Conservation (phyloP, 2,329 filamentous ascomycete species). For the Penicillium sp. region DNA sequence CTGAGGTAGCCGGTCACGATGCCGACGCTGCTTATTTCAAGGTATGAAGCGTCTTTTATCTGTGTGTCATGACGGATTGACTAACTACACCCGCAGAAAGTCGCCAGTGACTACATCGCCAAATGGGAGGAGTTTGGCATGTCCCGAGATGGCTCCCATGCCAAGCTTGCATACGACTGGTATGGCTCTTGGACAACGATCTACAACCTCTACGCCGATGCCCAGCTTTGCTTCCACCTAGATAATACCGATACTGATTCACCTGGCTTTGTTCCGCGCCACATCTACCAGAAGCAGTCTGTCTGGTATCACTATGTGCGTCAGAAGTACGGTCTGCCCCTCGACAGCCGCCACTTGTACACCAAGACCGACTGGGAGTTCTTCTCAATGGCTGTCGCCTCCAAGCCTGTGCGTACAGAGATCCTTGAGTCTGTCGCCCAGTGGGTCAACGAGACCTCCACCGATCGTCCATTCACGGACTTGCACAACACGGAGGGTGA, state of each 20-base stretch:
- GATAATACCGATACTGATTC: conserved; percentile 43
- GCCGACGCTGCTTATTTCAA: conserved; percentile 59
- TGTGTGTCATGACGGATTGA: background rate
- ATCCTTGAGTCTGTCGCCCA: conserved; percentile 71
- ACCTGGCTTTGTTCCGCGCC: conserved; percentile 65
- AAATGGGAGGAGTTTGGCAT: conserved; percentile 72
- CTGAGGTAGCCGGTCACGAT: conserved; percentile 58
- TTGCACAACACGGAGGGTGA: conserved; percentile 76
- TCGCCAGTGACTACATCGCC: conserved; percentile 64
- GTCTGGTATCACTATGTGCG: conserved; percentile 76
- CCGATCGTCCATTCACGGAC: conserved; percentile 75
- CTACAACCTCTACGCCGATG: conserved; percentile 81
- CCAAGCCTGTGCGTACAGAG: conserved; percentile 63
- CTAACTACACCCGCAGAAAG: conserved; percentile 41
- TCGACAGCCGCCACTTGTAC: conserved; percentile 79
- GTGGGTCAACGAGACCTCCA: conserved; percentile 82
- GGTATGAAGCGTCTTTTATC: conserved; percentile 22
- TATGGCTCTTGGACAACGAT: conserved; percentile 79
- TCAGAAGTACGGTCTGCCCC: conserved; percentile 76
- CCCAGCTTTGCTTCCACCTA: conserved; percentile 75
- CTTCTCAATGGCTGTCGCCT: conserved; percentile 77
- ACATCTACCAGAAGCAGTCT: conserved; percentile 75
- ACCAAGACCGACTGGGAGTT: conserved; percentile 92
- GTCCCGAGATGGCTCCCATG: conserved; percentile 66
- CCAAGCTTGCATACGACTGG: conserved; percentile 76